These are phyloP conservation scores for Acanthamoeba royreba DNA, from an alignment of 208 protist species.

Conservation along the genomic window DNA sequence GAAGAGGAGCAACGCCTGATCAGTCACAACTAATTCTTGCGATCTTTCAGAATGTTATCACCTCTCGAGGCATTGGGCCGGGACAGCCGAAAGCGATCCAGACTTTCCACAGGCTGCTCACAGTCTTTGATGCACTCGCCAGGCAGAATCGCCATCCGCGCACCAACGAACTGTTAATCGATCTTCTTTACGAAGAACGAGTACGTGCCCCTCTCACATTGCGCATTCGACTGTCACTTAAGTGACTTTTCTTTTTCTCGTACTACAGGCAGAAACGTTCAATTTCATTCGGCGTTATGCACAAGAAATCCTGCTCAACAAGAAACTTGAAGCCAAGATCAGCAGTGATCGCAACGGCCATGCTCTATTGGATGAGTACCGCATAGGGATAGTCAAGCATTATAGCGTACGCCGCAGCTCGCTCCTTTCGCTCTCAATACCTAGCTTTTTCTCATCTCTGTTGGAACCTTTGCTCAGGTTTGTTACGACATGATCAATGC, in stretches of 20 bases:
- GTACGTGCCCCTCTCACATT: background rate
- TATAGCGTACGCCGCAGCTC: background rate
- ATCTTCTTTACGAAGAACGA: background rate
- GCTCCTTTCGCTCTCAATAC: background rate
- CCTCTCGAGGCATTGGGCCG: background rate
- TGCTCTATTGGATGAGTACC: background rate
- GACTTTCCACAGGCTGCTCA: background rate
- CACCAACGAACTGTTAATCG: background rate
- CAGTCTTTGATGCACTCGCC: background rate
- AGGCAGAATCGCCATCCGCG: background rate
- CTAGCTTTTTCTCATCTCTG: background rate
- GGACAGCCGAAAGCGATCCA: background rate
- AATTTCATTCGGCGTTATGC: background rate
- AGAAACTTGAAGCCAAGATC: background rate
- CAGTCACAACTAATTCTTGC: background rate
- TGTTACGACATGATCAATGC: background rate
- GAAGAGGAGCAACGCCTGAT: no score
- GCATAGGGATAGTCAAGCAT: background rate
- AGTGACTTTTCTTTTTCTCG: background rate
- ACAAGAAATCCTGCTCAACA: background rate
- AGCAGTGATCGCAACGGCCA: background rate
- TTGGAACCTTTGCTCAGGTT: background rate
- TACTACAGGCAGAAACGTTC: background rate
- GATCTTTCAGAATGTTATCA: background rate
- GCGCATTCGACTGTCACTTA: background rate